Conservation (phyloP, 208 protist genomes). For the Tritrichomonas foetus region DNA sequence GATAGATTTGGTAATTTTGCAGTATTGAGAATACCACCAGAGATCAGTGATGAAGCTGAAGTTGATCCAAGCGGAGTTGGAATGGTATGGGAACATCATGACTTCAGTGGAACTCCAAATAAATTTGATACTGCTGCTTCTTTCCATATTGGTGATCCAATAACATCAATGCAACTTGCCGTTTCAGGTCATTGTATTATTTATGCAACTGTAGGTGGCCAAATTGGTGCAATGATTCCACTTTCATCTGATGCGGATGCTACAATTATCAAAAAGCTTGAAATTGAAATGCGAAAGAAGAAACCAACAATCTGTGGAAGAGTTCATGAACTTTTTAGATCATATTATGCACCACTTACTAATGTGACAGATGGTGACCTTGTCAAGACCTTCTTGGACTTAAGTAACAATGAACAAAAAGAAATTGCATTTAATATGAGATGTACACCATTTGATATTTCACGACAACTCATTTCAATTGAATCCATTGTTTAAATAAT, state of each 20-base stretch:
- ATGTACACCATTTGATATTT: neutral
- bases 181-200: neutral
- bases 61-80: conserved; percentile 12
- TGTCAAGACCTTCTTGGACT: neutral
- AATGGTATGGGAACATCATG: neutral
- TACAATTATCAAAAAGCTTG: neutral
- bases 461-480: neutral
- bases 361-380: neutral
- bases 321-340: neutral
- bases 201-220: conserved; percentile 34
- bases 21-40: neutral
- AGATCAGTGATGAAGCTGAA: neutral
- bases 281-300: neutral
- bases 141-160: neutral
- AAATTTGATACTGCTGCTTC: neutral
- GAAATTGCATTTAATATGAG: neutral
- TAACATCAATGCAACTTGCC: neutral
- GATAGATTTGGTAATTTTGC: neutral
- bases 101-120: neutral
- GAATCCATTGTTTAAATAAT: neutral
- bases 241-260: neutral
- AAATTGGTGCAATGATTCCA: neutral
- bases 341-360: neutral
- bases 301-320: neutral
- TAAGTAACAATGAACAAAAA: neutral